Conservation (phyloP, 148 eudicot species). For the Limonium bicolor region DNA sequence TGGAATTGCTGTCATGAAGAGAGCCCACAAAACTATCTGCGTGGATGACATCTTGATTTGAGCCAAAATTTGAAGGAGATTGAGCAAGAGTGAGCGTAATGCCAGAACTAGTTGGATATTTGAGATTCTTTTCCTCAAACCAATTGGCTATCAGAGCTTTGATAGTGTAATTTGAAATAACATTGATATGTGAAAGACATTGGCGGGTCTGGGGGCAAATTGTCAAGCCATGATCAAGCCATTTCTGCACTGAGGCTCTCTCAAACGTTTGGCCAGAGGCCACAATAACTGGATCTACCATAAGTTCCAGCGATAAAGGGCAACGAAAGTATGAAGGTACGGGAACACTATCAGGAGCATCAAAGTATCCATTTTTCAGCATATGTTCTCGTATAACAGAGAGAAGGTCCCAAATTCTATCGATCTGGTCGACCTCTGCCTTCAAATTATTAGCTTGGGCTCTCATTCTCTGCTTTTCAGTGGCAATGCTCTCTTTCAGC, state of each 20-base stretch:
- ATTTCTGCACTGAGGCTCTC: slow-evolving; percentile 56
- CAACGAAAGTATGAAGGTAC: slow-evolving; percentile 75
- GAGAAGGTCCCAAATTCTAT: slow-evolving; percentile 28
- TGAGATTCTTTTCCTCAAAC: slow-evolving; percentile 55
- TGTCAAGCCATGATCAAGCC: slow-evolving; percentile 59
- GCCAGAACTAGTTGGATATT: slow-evolving; percentile 6
- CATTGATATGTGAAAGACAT: slow-evolving; percentile 47
- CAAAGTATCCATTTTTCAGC: slow-evolving; percentile 33
- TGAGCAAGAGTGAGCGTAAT: background rate
- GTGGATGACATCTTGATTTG: slow-evolving; percentile 30
- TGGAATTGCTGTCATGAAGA: slow-evolving; percentile 29
- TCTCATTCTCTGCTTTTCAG: slow-evolving; percentile 61
- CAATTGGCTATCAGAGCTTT: slow-evolving; percentile 75
- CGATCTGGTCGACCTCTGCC: slow-evolving; percentile 26
- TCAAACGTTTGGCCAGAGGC: slow-evolving; percentile 95
- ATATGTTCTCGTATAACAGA: slow-evolving; percentile 36
- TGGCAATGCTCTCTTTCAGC: slow-evolving; percentile 56
- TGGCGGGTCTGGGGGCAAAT: slow-evolving; percentile 66
- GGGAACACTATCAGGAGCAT: slow-evolving; percentile 27
- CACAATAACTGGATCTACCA: slow-evolving; percentile 83
- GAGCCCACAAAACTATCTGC: slow-evolving; percentile 30
- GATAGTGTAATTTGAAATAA: slow-evolving; percentile 86
- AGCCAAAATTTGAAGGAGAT: background rate
- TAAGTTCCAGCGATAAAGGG: slow-evolving; percentile 69
- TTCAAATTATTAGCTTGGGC: slow-evolving; percentile 18